Base-by-base conservation (phyloP, 116 monocot species). In the Dioscorea cayenensis region DNA sequence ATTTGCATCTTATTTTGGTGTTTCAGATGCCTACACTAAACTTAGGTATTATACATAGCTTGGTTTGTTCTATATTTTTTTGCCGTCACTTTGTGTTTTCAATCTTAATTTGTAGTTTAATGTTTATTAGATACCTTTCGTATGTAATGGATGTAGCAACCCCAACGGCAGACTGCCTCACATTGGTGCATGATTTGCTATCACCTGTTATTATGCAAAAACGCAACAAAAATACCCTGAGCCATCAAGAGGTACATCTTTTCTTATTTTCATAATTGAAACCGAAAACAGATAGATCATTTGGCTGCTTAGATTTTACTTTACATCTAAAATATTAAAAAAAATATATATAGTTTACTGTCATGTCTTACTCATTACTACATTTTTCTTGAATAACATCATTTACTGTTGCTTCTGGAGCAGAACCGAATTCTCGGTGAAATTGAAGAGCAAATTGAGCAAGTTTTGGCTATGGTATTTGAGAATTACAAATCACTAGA, bases 91-190 rank as follows among this genome's bases (percentile, higher is more conserved):
- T 22, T 62, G 3, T 23, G 5, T 16, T 16, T 18, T 55, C 19
- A 23, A 9, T 62, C 10, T 21, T 22, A 23, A 21, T 62, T 62
- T 62, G 7, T 7, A 8, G 2, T 73, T 73, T 51, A 52, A 32
- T 28, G n/a, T 65, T 43, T 70, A 2, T 70, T 73, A 96, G 96
- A 77, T 96, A 92, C 68, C 89, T 97, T 58, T 86, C 96, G 55
- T 97, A 97, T 83, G 75, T 97, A 60, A 97, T 97, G 96, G 96
- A 97, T 82, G 96, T 97, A 49, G 93, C 96, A 65, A 92, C 96
- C 36, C 96, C 96, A 36, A 90, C 96, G 17, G 90, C 86, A 8
- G 96, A 97, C 49, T 97, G 96, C 71, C 86, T 97, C 9, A 79
- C 66, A 4, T 70, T 97, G 66, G 88, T 97, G 49, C 83, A 90